A percentile compares a stretch with the other conserved stretches of the same genome.
These are phyloP conservation scores for Kurtzmaniella natalensis DNA, from an alignment of 1,139 yeast genomes.

Conservation along the genomic window DNA sequence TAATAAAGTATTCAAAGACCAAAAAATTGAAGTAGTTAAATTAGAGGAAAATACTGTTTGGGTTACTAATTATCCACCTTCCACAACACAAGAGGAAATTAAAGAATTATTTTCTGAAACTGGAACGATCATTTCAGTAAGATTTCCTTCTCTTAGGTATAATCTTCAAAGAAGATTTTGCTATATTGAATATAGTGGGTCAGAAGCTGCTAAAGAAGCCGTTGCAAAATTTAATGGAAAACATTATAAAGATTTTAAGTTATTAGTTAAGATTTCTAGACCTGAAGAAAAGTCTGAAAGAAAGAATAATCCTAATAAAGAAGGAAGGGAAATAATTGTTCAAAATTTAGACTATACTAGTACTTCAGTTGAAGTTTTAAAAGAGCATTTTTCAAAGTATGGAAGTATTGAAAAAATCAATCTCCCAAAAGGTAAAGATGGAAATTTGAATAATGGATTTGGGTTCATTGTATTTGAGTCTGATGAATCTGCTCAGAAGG, in stretches of 20 bases:
- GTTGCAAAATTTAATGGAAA: slow-evolving; percentile 38
- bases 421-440: slow-evolving; percentile 40
- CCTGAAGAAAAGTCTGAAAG: slow-evolving; percentile 35
- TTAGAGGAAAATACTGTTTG: slow-evolving; percentile 50
- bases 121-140: slow-evolving; percentile 49
- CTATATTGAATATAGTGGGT: slow-evolving; percentile 55
- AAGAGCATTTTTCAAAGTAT: slow-evolving; percentile 20
- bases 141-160: slow-evolving; percentile 64
- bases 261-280: slow-evolving; percentile 57
- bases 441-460: slow-evolving; percentile 41
- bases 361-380: slow-evolving; percentile 23
- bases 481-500: slow-evolving; percentile 34
- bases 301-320: slow-evolving; percentile 43
- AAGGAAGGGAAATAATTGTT: slow-evolving; percentile 51
- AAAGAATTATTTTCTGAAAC: slow-evolving; percentile 34
- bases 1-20: slow-evolving; percentile 37
- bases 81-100: slow-evolving; percentile 38
- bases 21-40: slow-evolving; percentile 42
- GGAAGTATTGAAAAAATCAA: slow-evolving; percentile 46
- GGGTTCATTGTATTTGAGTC: slow-evolving; percentile 50
- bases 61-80: slow-evolving; percentile 73
- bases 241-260: slow-evolving; percentile 23
- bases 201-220: slow-evolving; percentile 48
- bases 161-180: slow-evolving; percentile 67
- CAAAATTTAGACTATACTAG: slow-evolving; percentile 44